Conservation (phyloP, 2,329 filamentous ascomycete species). For the Aspergillus fumigatus region DNA sequence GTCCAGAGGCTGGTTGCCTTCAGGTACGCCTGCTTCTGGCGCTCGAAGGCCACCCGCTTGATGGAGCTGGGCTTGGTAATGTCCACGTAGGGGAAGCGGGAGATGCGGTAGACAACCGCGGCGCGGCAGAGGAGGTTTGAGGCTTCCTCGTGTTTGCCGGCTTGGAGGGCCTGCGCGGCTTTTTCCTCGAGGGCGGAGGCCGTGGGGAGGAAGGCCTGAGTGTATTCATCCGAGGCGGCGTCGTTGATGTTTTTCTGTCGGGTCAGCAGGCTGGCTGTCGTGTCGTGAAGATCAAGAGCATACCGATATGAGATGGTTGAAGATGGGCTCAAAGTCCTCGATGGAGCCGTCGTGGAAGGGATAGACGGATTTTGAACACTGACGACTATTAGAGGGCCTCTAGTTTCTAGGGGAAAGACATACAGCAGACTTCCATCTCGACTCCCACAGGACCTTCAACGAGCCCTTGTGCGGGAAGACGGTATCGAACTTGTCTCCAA, state of each 20-base stretch:
- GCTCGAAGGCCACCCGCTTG: slow-evolving; percentile 61
- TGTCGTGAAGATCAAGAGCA: slow-evolving; percentile 9
- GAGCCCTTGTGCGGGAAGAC: slow-evolving; percentile 55
- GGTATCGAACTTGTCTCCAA: slow-evolving; percentile 46
- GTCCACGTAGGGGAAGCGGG: slow-evolving; percentile 57
- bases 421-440: slow-evolving; percentile 68
- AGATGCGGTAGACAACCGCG: slow-evolving; percentile 68
- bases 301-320: slow-evolving; percentile 57
- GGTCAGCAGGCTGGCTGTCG: neutral
- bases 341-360: slow-evolving; percentile 69
- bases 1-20: slow-evolving; percentile 54
- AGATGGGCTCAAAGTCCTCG: slow-evolving; percentile 67
- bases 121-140: slow-evolving; percentile 64
- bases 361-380: slow-evolving; percentile 61
- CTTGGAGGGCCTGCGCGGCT: slow-evolving; percentile 49
- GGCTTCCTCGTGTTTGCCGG: slow-evolving; percentile 50
- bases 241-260: slow-evolving; percentile 56
- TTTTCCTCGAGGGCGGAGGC: slow-evolving; percentile 54
- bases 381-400: neutral
- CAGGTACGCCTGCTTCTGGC: slow-evolving; percentile 61
- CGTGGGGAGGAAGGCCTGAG: slow-evolving; percentile 56
- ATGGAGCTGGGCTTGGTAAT: slow-evolving; percentile 23
- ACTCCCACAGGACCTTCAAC: slow-evolving; percentile 65
- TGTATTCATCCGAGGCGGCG: slow-evolving; percentile 62
- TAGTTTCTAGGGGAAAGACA: slow-evolving; percentile 15